Base-by-base conservation (phyloP, 1,284 basidiomycete species). In the Apiotrichum laibachii region DNA sequence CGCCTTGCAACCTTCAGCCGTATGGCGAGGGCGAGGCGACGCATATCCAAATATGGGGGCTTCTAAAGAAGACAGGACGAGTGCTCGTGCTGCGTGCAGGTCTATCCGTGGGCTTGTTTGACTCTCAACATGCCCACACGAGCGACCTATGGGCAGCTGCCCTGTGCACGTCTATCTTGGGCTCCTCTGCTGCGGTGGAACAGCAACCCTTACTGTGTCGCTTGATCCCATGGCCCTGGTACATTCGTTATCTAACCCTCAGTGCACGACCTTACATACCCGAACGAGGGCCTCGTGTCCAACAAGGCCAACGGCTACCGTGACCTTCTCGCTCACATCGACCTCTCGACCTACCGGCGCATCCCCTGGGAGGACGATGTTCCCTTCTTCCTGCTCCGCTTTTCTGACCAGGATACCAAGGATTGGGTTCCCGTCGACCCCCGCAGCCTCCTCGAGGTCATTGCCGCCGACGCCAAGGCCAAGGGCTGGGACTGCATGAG, bases 341-440 rank as follows among this genome's bases (percentile, higher is more conserved):
- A 97, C 72, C 81, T 95, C 19, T 85, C 87, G 0, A 90, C 89
- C 0, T 92, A 83, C 73, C 86, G 95, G 18, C 84, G 90, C 19
- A 88, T 97, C 55, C 89, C 92, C 58, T 97, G 92, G 92, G 93
- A 98, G 76, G 82, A 88, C 69, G 84, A 94, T 65, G 85, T 93
- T 2, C 90, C 94, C 0, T 92, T 98, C 80, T 98, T 98, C 81
- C 82, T 99, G 5, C 83, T 95, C 39, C 88, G 88, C 6, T 98
- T 96, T 81, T 72, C 89, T 53, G 88, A 96, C 72, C 90, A 92
- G 1, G 86, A 89, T 31, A 89, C 89, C 4, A 84, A 83, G 60
- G 79, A 86, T 55, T 87, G 88, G 0, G 80, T 99, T 16, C 81
- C 81, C 46, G 92, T 87, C 12, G 94, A 95, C 72, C 94, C 94